phyloP scores from a whole-genome alignment of 139 green algal species.

The Chlorella ohadii region DNA sequence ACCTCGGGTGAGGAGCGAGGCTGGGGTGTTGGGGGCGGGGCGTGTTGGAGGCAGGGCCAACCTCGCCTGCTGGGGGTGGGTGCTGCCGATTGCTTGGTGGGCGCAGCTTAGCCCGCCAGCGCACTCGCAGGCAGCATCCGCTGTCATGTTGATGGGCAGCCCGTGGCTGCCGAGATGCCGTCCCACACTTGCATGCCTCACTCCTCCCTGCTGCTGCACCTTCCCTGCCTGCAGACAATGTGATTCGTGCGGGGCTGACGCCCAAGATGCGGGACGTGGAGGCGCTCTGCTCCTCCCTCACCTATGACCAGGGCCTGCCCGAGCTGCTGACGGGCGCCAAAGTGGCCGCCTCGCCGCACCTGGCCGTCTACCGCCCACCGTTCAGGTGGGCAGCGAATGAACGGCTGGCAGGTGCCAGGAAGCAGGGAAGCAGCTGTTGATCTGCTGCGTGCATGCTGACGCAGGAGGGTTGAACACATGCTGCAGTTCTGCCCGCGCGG shows the following conservation, averaged over 20 bases:
- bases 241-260: constrained; percentile 96
- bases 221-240: constrained; percentile 86
- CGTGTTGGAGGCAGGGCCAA: background rate
- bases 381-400: background rate
- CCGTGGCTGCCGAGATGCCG: background rate
- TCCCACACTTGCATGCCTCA: background rate
- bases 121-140: too few relatives aligned
- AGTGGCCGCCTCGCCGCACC: background rate
- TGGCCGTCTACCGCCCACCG: constrained; percentile 30
- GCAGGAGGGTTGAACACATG: too few relatives aligned
- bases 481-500: too few relatives aligned
- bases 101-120: too few relatives aligned
- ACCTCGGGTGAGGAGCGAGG: constrained; percentile 6
- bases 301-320: constrained; percentile 77
- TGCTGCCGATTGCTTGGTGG: too few relatives aligned
- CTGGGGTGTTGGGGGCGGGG: background rate
- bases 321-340: constrained; percentile 28
- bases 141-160: background rate
- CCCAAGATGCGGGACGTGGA: constrained; percentile 93
- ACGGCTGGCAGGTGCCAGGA: constrained; percentile 42
- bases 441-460: too few relatives aligned
- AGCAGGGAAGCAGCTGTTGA: too few relatives aligned
- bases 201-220: background rate
- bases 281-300: constrained; percentile 90
- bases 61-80: background rate